phyloP scores from a whole-genome alignment of 208 protist species.

The Herpetomonas tarakana region DNA sequence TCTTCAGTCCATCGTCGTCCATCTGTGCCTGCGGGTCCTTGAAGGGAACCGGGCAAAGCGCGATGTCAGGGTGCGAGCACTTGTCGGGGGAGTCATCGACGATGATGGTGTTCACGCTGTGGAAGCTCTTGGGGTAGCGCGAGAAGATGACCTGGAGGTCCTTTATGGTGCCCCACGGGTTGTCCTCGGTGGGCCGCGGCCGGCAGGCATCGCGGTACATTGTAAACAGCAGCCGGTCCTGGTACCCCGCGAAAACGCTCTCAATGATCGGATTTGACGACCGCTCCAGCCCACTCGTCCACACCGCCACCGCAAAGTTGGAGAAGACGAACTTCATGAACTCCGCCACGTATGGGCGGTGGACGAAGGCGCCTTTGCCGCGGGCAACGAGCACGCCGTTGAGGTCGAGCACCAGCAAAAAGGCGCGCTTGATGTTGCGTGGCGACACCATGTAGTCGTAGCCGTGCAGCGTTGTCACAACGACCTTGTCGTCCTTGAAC shows the following conservation, averaged over 20 bases:
- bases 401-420: conserved; percentile 85
- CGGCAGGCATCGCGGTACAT: conserved; percentile 73
- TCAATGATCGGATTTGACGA: conserved; percentile 84
- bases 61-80: conserved; percentile 89
- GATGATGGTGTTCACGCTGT: conserved; percentile 90
- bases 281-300: conserved; percentile 87
- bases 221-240: conserved; percentile 80
- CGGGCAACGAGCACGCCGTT: conserved; percentile 88
- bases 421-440: conserved; percentile 63
- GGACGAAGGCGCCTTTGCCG: conserved; percentile 56
- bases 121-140: conserved; percentile 77
- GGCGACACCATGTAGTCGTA: conserved; percentile 72
- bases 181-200: conserved; percentile 43
- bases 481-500: conserved; percentile 54
- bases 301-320: conserved; percentile 89
- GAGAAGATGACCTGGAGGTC: conserved; percentile 84
- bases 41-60: conserved; percentile 83
- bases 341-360: conserved; percentile 67
- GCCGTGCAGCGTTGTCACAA: conserved; percentile 72
- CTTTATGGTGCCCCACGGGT: conserved; percentile 84
- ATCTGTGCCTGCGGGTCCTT: conserved; percentile 53
- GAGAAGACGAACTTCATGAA: conserved; percentile 85
- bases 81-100: conserved; percentile 89
- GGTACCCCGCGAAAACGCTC: conserved; percentile 73
- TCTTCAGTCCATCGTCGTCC: conserved; percentile 59